Base-by-base conservation (phyloP, 257 asterid species). In the Salvia splendens region DNA sequence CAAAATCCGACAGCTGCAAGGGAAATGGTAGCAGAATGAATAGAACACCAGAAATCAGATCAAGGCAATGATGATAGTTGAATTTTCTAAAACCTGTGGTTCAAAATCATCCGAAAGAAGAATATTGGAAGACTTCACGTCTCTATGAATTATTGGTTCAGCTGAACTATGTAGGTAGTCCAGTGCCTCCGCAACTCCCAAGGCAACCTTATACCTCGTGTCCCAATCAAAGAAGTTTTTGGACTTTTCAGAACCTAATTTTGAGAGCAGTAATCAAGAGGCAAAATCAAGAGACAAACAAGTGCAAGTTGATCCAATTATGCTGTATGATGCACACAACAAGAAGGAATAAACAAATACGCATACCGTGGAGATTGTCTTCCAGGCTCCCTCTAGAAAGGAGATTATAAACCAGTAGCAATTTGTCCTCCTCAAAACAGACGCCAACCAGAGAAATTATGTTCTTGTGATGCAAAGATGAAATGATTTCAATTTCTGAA, bases 111-210 rank as follows among this genome's bases (percentile, higher is more conserved):
- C 86, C 4, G 90, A 88, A 65, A 92, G 89, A 73, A 92, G 98
- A 74, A 92, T 85, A 73, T 92, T 92, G 65, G 98, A 89, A 61
- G 98, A 87, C 73, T 92, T 92, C 50, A 92, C 97, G 75, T 92
- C 98, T 80, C 98, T 81, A 67, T 89, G 98, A 67, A 92, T 85
- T 61, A 89, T 67, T 50, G 96, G 81, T 53, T 84, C 84, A 17
- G 77, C 68, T 43, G 73, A 75, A 76, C 71, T 77, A 67, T 92
- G 98, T 71, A 92, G 76, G 77, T 87, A 74, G 71, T 80, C 82
- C 71, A 92, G 83, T 60, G 98, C 98, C 86, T 86, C 86, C 8
- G 97, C 95, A 75, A 89, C 84, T 49, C 96, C 98, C 79, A 92
- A 41, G 68, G 98, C 95, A 70, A 89, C 91, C 77, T 83, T 92